Base-by-base conservation (phyloP, 805 yeast genomes). In the Vanderwaltozyma tropicalis region DNA sequence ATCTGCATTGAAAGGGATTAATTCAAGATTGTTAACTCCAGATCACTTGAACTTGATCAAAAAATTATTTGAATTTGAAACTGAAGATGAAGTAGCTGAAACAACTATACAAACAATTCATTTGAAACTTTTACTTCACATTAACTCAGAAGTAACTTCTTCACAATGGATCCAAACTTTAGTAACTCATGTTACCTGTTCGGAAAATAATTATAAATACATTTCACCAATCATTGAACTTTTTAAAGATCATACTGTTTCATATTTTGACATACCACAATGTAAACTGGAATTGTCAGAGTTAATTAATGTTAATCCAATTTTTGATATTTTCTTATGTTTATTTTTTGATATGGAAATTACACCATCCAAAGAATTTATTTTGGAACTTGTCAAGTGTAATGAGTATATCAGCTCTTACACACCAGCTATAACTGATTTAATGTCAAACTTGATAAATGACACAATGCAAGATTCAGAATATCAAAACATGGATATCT, bases 71-170 rank as follows among this genome's bases (percentile, higher is more conserved):
- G 59, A 55, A 25, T 53, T 58, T 11, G 53, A 55, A 28, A 51
- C 62, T 25, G 81, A 76, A 46, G 80, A 77, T 12, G 71, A 64
- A 3, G 56, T 86, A 5, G 71, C 68, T 40, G 69, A 73, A 38
- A 66, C 55, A 0, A 55, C 72, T 2, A 44, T 67, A 9, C 85
- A 79, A 46, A 68, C 78, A 0, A 55, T 76, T 25, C 67, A 69
- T 42, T 51, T 80, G 38, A 63, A 64, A 38, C 48, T 74, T 7
- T 41, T 78, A 24, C 53, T 69, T 13, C 61, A 64, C 44, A 55
- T 69, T 29, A 55, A 68, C 30, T 44, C 59, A 0, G 41, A 55
- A 7, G 45, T 50, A 1, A 41, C 51, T 9, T 36, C 45, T 26
- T 41, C 50, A 16, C 44, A 52, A 0, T 45, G 63, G 36, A 37